Evolutionary conservation across 768 basidiomycete genomes (phyloP), one percentile per base, ranked within the genome.

Genomic region (Strobilomyces echinocephalus): DNA sequence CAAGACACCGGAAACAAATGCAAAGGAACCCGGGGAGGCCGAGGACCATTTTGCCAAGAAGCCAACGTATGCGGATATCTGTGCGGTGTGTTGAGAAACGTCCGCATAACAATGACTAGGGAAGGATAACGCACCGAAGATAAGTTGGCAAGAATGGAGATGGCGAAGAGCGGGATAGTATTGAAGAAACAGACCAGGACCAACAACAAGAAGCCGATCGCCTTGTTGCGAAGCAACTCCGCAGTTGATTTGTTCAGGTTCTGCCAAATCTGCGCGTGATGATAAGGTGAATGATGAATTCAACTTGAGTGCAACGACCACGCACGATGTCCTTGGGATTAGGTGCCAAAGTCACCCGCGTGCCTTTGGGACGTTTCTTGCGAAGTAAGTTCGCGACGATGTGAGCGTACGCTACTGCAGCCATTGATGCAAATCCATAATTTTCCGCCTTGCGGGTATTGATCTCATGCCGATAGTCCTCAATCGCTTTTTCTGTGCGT

Each of bases 401-500:
- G 61, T 95, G 93, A 0, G 92, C 90, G 60, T 91, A 95, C 0
- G 90, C 87, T 3, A 91, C 85, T 1, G 89, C 83, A 42, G 87
- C 90, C 84, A 94, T 87, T 39, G 88, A 91, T 0, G 91, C 92
- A 67, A 95, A 95, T 2, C 92, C 92, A 70, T 93, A 94, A 63
- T 82, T 91, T 73, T 95, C 92, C 5, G 92, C 80, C 72, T 83
- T 91, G 59, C 79, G 85, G 35, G 74, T 78, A 65, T 83, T 85
- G 52, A 87, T 88, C 59, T 87, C 79, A 21, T 73, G 73, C 9
- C 95, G 85, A 59, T 85, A 84, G 49, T 83, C 79, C 55, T 89
- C 83, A 26, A 91, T 85, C 1, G 84, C 81, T 24, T 75, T 75
- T 65, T 95, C 90, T 1, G 90, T 87, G 16, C 84, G 82, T 62